These are phyloP conservation scores for Solanum sejunctum DNA, from an alignment of 257 asterid species.

Conservation along the genomic window DNA sequence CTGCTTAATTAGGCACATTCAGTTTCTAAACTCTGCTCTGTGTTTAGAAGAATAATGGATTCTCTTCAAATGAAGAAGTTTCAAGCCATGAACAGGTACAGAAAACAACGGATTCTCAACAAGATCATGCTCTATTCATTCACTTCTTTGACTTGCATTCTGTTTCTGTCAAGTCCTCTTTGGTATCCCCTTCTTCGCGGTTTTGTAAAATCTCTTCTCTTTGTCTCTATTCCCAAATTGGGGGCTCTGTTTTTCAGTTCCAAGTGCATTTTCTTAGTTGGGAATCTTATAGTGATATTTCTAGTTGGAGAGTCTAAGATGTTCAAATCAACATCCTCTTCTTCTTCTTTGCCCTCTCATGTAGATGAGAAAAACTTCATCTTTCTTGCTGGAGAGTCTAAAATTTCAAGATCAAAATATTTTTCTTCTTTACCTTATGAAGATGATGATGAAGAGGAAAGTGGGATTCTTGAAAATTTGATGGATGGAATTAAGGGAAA, in stretches of 20 bases:
- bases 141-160: background rate
- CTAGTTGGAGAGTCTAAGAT: background rate
- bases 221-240: background rate
- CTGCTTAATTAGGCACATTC: background rate
- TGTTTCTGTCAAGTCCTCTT: background rate
- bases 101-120: background rate
- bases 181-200: background rate
- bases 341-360: background rate
- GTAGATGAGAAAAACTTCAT: background rate
- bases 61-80: background rate
- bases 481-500: background rate
- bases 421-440: background rate
- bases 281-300: background rate
- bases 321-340: background rate
- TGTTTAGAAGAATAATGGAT: background rate
- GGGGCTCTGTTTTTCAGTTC: background rate
- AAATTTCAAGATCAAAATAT: background rate
- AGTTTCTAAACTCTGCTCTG: background rate
- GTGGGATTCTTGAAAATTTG: background rate
- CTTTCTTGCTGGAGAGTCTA: background rate
- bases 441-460: background rate
- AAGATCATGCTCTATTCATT: background rate
- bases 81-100: background rate
- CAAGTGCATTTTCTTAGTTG: background rate
- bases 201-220: background rate